A percentile compares a stretch with the other conserved stretches of the same genome.
Conservation (phyloP, 1,284 basidiomycete species). For the Kwoniella shivajii region DNA sequence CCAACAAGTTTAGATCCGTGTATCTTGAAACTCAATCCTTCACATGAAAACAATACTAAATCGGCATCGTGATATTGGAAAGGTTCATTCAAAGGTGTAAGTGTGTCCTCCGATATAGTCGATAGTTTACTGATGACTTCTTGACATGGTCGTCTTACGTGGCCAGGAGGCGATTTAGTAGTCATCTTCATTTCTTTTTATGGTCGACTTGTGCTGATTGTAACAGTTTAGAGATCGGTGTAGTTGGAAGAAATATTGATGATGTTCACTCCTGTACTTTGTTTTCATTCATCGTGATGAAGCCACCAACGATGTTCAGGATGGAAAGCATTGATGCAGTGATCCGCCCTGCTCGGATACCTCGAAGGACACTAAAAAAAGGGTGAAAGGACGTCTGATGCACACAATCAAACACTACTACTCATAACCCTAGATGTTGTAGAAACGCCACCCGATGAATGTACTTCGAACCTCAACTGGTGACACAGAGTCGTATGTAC, state of each 20-base stretch:
- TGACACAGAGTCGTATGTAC: not conserved
- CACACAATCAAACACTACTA: not conserved
- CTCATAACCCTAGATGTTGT: too few relatives aligned
- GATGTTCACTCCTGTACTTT: too few relatives aligned
- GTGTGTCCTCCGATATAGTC: conserved; percentile 7
- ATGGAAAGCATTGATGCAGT: not conserved
- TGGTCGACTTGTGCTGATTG: too few relatives aligned
- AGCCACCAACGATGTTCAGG: not conserved
- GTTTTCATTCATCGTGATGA: not conserved
- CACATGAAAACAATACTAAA: conserved; percentile 5
- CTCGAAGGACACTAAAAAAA: too few relatives aligned
- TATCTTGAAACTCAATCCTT: conserved; percentile 12
- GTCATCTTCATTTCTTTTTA: not conserved
- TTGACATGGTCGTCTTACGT: not conserved
- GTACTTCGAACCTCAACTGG: not conserved
- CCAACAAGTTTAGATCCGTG: not conserved
- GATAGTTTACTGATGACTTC: not conserved
- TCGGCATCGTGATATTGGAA: conserved; percentile 10
- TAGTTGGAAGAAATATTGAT: too few relatives aligned
- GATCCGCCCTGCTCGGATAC: not conserved
- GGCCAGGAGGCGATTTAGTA: not conserved
- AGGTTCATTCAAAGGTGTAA: conserved; percentile 8
- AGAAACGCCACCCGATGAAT: not conserved
- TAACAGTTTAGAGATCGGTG: too few relatives aligned
- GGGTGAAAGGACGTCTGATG: not conserved